Percentiles rank a stretch among this genome's conserved stretches.
phyloP scores from a whole-genome alignment of 495 filamentous ascomycete genomes.

The Podospora didyma region DNA sequence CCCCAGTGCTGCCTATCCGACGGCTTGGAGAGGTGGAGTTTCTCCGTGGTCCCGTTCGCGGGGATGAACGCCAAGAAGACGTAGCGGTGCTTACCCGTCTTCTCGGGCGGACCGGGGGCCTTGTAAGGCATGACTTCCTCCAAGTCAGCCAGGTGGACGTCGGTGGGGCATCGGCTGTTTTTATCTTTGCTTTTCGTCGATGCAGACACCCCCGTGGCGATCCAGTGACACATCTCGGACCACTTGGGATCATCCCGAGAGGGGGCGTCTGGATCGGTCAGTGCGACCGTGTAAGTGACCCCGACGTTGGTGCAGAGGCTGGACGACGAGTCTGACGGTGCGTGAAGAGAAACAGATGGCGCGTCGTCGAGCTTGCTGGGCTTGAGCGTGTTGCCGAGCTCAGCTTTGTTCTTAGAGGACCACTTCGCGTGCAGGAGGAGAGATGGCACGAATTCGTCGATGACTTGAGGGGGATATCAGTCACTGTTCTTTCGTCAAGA shows the following conservation, averaged over 20 bases:
- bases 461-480: constrained; percentile 35
- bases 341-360: constrained; percentile 42
- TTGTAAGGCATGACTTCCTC: constrained; percentile 53
- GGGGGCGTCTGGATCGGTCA: constrained; percentile 71
- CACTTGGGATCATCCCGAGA: constrained; percentile 60
- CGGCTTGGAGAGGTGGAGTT: constrained; percentile 48
- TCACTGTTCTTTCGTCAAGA: neutral
- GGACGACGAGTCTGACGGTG: constrained; percentile 13
- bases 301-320: neutral
- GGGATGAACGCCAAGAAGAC: constrained; percentile 57
- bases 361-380: constrained; percentile 45
- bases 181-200: neutral
- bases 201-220: constrained; percentile 38
- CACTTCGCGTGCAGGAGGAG: constrained; percentile 51
- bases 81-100: constrained; percentile 67
- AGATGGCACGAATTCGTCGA: constrained; percentile 59
- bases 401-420: constrained; percentile 38
- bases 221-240: constrained; percentile 73
- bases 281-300: constrained; percentile 36
- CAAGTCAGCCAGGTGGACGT: constrained; percentile 22
- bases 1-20: constrained; percentile 61
- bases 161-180: neutral
- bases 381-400: constrained; percentile 59
- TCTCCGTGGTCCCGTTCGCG: constrained; percentile 34
- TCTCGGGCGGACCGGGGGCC: constrained; percentile 57